Evolutionary conservation across 768 basidiomycete genomes (phyloP).

Genomic region (Suillus cothurnatus): DNA sequence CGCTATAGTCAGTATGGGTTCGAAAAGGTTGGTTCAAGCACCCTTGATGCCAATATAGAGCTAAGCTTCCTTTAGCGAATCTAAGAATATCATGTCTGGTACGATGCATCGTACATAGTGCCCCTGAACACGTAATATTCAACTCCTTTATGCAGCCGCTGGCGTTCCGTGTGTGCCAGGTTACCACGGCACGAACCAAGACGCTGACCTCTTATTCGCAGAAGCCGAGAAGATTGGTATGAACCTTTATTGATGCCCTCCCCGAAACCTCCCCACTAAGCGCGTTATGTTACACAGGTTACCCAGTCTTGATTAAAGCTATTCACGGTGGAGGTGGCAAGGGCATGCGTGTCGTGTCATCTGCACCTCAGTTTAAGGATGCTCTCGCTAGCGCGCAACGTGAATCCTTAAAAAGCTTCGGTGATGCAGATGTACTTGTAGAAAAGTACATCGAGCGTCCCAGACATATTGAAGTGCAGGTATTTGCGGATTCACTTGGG

Average conservation of each 20-base stretch:
- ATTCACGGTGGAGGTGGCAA: conserved; percentile 95
- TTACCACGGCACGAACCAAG: conserved; percentile 86
- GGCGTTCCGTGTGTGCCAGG: conserved; percentile 94
- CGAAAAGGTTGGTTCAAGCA: conserved; percentile 68
- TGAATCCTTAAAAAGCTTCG: conserved; percentile 86
- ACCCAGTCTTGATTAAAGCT: conserved; percentile 95
- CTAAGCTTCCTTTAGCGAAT: conserved; percentile 58
- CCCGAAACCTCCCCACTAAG: not conserved
- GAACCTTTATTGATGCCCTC: not conserved
- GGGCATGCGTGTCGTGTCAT: conserved; percentile 85
- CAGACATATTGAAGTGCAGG: conserved; percentile 92
- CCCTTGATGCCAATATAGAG: not conserved
- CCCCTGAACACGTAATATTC: conserved; percentile 10
- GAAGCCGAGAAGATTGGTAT: conserved; percentile 73
- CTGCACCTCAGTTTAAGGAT: conserved; percentile 71
- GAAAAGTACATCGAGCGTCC: conserved; percentile 89
- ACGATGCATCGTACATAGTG: conserved; percentile 20
- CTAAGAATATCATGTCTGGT: conserved; percentile 94
- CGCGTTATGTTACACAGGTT: conserved; percentile 47
- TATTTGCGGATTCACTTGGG: conserved; percentile 86
- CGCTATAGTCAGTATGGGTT: conserved; percentile 94
- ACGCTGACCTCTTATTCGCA: conserved; percentile 64
- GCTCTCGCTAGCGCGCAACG: conserved; percentile 86
- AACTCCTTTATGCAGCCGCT: conserved; percentile 54
- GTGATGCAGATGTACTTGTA: conserved; percentile 82